phyloP scores from a whole-genome alignment of 164 flowering plant species.

The Kalanchoe fedtschenkoi region DNA sequence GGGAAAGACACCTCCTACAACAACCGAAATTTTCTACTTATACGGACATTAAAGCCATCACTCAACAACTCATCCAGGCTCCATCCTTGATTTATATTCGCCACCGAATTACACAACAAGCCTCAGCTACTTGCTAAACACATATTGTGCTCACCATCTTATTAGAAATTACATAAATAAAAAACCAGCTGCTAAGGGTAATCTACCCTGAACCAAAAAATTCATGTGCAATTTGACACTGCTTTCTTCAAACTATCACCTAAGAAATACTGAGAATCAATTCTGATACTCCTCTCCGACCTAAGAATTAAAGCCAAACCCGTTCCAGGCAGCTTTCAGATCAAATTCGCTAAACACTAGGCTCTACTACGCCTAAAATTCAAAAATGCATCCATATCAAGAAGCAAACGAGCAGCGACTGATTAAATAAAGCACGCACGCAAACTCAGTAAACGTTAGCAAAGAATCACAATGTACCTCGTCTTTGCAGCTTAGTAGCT shows the following conservation, averaged over 20 bases:
- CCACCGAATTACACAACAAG: neutral
- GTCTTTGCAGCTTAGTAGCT: constrained; percentile 28
- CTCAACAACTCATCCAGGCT: neutral
- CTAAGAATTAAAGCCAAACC: too few species aligned
- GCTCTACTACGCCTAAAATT: too few species aligned
- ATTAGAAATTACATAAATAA: neutral
- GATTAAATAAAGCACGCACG: too few species aligned
- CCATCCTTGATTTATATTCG: too few species aligned
- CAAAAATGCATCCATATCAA: neutral
- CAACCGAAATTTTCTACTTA: neutral
- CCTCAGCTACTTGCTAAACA: neutral
- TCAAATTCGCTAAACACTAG: too few species aligned
- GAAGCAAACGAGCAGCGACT: neutral
- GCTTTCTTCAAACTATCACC: neutral
- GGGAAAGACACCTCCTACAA: neutral
- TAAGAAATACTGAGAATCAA: neutral
- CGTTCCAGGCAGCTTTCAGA: too few species aligned
- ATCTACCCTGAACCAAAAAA: neutral
- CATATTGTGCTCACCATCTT: neutral
- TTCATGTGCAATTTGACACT: neutral
- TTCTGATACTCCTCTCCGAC: too few species aligned
- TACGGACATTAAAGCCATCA: neutral
- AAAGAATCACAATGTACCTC: constrained; percentile 33
- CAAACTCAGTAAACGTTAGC: neutral
- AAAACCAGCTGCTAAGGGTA: too few species aligned